Base-by-base conservation (phyloP, 208 protist genomes). In the Crithidia thermophila region DNA sequence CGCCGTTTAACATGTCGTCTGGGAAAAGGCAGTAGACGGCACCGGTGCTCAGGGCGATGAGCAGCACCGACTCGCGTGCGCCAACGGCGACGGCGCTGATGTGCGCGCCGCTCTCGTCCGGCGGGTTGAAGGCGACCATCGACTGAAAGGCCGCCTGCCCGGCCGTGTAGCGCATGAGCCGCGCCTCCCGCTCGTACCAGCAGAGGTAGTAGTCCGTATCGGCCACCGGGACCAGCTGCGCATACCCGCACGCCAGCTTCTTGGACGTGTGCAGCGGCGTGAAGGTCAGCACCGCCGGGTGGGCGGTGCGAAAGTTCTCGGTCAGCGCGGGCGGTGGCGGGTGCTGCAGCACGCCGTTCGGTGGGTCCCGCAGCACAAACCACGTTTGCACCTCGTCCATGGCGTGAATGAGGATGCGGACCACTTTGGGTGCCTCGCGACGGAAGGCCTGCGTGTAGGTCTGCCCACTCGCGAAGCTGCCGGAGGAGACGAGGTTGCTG, bases 11-110 rank as follows among this genome's bases (percentile, higher is more conserved):
- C 0, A 67, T 43, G 21, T 62, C 55, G 53, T 81, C 77, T 1
- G 84, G 84, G 64, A 70, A 85, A 31, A 96, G 69, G 73, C 75
- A 92, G 57, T 90, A 91, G 25, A 94, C 74, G 11, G 79, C 75
- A 11, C 91, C 91, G 60, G 51, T 88, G 67, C 67, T 82, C 21
- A 74, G 68, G 6, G 75, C 88, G 42, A 94, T 61, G 27, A 88
- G 58, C 40, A 96, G 47, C 8, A 93, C 51, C 13, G 81, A 87
- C 71, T 93, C 91, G 20, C 84, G 80, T 23, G 75, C 40, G 60
- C 82, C 82, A 18, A 82, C 85, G 20, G 64, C 72, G 27, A 92
- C 72, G 40, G 81, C 69, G 59, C 74, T 90, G 42, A 96, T 84
- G 65, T 51, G 75, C 43, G 80, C 51, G 18, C 77, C 56, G 62